Percentiles rank a stretch among this genome's conserved stretches.
Evolutionary conservation across 2,329 filamentous ascomycete species (phyloP).

Genomic region (Calonectria pseudoreteaudii): DNA sequence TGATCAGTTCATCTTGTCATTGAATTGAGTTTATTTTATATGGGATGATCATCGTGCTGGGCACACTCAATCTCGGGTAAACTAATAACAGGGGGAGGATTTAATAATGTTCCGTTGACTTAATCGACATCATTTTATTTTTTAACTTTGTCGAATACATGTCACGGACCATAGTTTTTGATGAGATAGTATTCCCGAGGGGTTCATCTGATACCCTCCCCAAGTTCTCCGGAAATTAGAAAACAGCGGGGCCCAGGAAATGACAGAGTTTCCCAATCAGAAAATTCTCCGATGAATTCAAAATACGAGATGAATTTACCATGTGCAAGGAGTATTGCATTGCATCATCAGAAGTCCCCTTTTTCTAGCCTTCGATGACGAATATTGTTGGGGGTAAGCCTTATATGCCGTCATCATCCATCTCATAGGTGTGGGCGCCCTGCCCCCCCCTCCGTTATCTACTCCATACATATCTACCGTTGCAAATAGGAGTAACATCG

Average conservation of each 20-base stretch:
- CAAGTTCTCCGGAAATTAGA: not conserved
- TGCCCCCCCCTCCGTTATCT: not conserved
- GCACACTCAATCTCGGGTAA: not conserved
- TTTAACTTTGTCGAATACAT: not conserved
- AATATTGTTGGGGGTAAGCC: not conserved
- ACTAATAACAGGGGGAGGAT: not conserved
- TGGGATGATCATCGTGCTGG: not conserved
- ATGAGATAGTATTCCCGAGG: not conserved
- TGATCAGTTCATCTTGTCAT: not conserved
- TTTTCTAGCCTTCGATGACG: not conserved
- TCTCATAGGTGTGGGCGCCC: not conserved
- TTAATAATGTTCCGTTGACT: not conserved
- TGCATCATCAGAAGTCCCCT: not conserved
- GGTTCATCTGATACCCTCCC: not conserved
- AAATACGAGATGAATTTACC: not conserved
- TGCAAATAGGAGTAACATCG: not conserved
- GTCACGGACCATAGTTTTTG: not conserved
- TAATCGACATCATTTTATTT: not conserved
- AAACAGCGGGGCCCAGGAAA: not conserved
- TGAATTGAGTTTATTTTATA: not conserved
- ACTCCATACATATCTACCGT: not conserved
- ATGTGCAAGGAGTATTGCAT: not conserved
- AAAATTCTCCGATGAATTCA: not conserved
- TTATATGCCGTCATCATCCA: not conserved
- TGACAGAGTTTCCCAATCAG: not conserved